A percentile compares a stretch with the other conserved stretches of the same genome.
These are phyloP conservation scores for Microdochium bolleyi DNA, from an alignment of 2,329 filamentous ascomycete species.

Conservation along the genomic window DNA sequence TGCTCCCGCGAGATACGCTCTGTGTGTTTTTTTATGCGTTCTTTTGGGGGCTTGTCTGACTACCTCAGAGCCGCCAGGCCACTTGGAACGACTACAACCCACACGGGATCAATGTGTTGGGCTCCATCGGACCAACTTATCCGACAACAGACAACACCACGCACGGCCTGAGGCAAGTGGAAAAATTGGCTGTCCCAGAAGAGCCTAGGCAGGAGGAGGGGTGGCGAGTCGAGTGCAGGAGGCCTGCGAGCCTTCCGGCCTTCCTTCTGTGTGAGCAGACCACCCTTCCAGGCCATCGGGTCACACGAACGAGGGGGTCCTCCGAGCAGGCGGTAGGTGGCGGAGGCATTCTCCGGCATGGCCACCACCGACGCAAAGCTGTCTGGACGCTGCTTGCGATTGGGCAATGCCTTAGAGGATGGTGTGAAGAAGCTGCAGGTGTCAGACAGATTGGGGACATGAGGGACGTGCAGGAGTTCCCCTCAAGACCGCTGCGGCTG, in stretches of 20 bases:
- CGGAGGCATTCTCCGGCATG: not conserved
- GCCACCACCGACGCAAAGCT: too few relatives aligned
- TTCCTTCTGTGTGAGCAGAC: not conserved
- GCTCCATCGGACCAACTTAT: too few relatives aligned
- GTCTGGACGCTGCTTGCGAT: not conserved
- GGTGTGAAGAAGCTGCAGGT: not conserved
- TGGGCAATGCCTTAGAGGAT: not conserved
- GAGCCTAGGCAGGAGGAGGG: too few relatives aligned
- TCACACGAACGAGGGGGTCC: not conserved
- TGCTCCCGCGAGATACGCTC: too few relatives aligned
- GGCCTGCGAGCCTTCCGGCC: not conserved
- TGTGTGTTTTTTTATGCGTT: too few relatives aligned
- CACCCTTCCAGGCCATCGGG: not conserved
- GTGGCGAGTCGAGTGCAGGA: not conserved
- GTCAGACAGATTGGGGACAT: not conserved
- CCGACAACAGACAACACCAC: not conserved
- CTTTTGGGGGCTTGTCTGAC: too few relatives aligned
- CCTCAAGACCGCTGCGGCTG: not conserved
- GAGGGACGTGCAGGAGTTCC: not conserved
- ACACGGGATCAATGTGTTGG: too few relatives aligned
- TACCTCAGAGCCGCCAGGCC: too few relatives aligned
- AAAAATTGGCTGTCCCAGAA: too few relatives aligned
- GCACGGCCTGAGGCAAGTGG: not conserved
- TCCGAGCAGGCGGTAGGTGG: not conserved
- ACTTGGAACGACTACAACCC: too few relatives aligned